These are phyloP conservation scores for Pleurotus platypus DNA, from an alignment of 768 basidiomycete species.

Conservation along the genomic window DNA sequence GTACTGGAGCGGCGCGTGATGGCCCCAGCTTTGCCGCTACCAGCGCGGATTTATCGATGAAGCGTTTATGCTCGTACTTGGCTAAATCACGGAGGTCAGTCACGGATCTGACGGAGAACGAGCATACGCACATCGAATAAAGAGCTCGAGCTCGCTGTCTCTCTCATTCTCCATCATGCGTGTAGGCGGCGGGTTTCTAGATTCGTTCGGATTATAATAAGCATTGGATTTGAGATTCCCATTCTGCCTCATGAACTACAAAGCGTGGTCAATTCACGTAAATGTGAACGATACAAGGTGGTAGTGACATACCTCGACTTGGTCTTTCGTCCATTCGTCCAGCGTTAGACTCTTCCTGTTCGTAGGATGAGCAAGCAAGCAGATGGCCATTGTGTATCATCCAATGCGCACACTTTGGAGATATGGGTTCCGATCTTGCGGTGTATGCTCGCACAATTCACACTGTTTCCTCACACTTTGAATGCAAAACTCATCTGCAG, in stretches of 20 bases:
- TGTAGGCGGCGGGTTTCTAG: conserved; percentile 77
- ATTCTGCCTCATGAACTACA: conserved; percentile 70
- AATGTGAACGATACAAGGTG: conserved; percentile 3
- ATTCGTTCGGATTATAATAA: conserved; percentile 80
- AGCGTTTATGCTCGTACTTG: conserved; percentile 78
- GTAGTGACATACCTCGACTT: conserved; percentile 64
- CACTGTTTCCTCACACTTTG: conserved; percentile 35
- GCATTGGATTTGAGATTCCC: conserved; percentile 84
- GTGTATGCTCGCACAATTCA: conserved; percentile 88
- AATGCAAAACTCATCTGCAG: not conserved
- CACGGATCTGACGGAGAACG: not conserved
- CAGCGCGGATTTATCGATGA: conserved; percentile 46
- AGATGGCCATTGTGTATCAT: not conserved
- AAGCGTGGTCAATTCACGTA: not conserved
- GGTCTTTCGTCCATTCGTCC: conserved; percentile 86
- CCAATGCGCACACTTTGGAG: conserved; percentile 76
- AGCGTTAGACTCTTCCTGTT: conserved; percentile 84
- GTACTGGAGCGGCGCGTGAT: conserved; percentile 32
- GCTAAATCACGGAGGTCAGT: conserved; percentile 33
- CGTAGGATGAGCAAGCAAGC: not conserved
- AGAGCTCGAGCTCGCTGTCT: conserved; percentile 89
- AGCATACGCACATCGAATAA: conserved; percentile 68
- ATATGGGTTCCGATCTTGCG: conserved; percentile 93
- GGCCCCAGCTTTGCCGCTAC: conserved; percentile 45
- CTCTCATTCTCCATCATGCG: conserved; percentile 75